Base-by-base conservation (phyloP, 73 alveolate genomes). In the Tetrahymena malaccensis region DNA sequence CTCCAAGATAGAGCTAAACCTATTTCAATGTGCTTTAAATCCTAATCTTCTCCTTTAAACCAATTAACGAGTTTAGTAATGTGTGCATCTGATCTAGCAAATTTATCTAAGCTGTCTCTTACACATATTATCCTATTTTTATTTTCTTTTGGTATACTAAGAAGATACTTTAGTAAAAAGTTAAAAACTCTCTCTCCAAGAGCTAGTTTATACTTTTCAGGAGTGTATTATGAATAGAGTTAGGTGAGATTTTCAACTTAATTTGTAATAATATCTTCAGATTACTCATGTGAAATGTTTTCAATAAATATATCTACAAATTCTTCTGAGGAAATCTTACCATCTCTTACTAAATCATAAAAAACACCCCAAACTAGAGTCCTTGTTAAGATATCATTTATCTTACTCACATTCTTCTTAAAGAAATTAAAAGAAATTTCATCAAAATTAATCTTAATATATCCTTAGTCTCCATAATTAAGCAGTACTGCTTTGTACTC, bases 261-360 rank as follows among this genome's bases (percentile, higher is more conserved):
- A 4, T 93, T 35, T 50, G 85, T 95, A 22, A 95, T 43, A 31
- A 95, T 95, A 84, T 95, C 97, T 85, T 95, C 97, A n/a, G 97
- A 95, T 85, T 43, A 35, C 31, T 95, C 97, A 21, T 94, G 43
- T 4, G 93, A 94, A 37, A 95, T 43, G 35, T 33, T 33, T 12
- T 33, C 83, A 16, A 95, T 55, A 21, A 95, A 25, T 31, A 95
- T 43, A 17, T 95, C 97, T 27, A 85, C 93, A 89, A 43, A 95
- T 35, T 95, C 95, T 35, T 95, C 97, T 43, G 97, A 95, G 35
- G 85, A 31, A 13, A 95, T 43, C 38, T 95, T 95, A 19, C 97
- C 97, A 93, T 95, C 97, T 95, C 97, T 95, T 5, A 95, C 97
- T 40, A 93, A 43, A 55, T 95, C 97, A 50, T 85, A 95, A 35